Base-by-base conservation (phyloP, 352 stramenopile species). In the Phytopythium litorale region DNA sequence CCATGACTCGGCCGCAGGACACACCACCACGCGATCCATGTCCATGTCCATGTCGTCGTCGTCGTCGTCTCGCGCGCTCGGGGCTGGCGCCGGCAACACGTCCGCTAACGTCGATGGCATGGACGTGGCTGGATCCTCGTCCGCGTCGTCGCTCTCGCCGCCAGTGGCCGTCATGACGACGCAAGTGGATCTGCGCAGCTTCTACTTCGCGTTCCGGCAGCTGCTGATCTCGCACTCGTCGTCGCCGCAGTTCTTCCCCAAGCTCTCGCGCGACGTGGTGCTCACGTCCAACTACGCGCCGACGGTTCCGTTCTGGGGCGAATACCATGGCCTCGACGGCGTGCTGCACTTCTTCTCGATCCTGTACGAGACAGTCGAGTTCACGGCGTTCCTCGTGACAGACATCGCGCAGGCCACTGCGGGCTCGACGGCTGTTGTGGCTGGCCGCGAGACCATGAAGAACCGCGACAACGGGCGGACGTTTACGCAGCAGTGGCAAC, bases 341-440 rank as follows among this genome's bases (percentile, higher is more conserved):
- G 87, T 96, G 21, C 66, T 96, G 37, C 85, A 94, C 60, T 96
- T 94, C 72, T 96, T 96, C 61, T 94, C 87, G 28, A 96, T 94
- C 58, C 53, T 96, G 38, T 94, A 96, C 71, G 87, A 94, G 67
- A 93, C 84, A 0, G 85, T 96, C 48, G 85, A 94, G 66, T 92
- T 94, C 67, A 94, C 86, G 25, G 81, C 84, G 33, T 96, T 96
- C 63, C 94, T 94, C 57, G 87, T 96, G 30, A 94, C 85, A 18
- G 85, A 96, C 65, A 94, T 96, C 60, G 87, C 87, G 8, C 87
- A 94, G 62, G 81, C 84, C 13, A 91, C 90, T 37, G 85, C 92
- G 61, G 87, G 87, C 23, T 89, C 72, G 64, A 94, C 85, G 6
- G 87, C 87, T 0, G 85, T 96, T 7, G 85, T 96, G 0, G 84